Evolutionary conservation across 352 stramenopile species (phyloP), one percentile per base, ranked within the genome.

Genomic region (Globisporangium apiculatum): DNA sequence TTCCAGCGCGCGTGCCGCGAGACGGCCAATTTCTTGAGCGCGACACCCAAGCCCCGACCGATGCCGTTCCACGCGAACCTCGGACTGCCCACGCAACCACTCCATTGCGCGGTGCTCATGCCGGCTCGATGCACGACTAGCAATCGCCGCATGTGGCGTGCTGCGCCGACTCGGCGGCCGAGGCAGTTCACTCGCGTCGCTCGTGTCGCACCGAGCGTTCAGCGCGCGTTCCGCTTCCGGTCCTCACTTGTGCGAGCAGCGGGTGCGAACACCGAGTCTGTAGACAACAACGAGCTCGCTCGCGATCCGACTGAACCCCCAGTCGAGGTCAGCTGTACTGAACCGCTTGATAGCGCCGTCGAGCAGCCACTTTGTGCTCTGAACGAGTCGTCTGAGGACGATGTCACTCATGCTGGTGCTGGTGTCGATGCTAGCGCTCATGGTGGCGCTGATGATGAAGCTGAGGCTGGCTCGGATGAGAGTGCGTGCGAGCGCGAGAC

Each of bases 181-280:
- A 49, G 40, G 48, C 24, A 31, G 24, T 31, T 31, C 24, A 3
- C 24, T 31, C 43, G 46, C 4, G 17, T 50, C 24, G 14, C 7
- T 24, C 36, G 7, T n/a, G 5, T 47, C 15, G 7, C 42, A 48
- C 35, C 8, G 45, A 60, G 48, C 7, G 14, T 37, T 24, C 40
- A 37, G 31, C 60, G 9, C 35, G 63, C 64, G 12, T 74, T 72
- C 57, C 65, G 64, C 43, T 72, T 75, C 35, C 70, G 62, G 12
- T 75, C 68, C 2, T 71, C 68, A 3, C 65, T 75, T 8, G 66
- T 74, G 48, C 60, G 52, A 5, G 67, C 62, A 35, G 67, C 56
- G 11, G 40, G 31, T 7, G 48, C 51, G 49, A 66, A 49, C 35
- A 36, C 9, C 9, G 48, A 53, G 48, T 3, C 24, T 15, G 11